Evolutionary conservation across 768 basidiomycete genomes (phyloP).

Genomic region (Bullera alba): DNA sequence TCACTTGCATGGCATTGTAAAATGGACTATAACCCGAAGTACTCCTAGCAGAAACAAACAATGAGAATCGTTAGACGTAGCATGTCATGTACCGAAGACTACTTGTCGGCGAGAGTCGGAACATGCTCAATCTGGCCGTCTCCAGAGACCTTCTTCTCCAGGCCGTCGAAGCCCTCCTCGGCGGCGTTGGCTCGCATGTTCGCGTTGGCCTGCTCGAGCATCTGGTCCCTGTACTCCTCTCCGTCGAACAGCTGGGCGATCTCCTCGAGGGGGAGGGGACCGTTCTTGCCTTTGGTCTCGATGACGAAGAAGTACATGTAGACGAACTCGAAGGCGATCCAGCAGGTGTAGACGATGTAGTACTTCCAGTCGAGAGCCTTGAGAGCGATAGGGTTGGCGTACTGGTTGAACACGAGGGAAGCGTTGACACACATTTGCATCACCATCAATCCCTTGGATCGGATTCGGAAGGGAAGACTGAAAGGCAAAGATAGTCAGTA

Average conservation of each 20-base stretch:
- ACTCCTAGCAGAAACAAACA: no score
- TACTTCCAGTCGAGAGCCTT: slow-evolving; percentile 19
- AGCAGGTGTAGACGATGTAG: slow-evolving; percentile 21
- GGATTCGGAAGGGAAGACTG: slow-evolving; percentile 23
- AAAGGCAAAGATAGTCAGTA: neutral
- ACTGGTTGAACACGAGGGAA: slow-evolving; percentile 31
- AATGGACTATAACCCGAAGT: no score
- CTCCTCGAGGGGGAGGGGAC: slow-evolving; percentile 25
- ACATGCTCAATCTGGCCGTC: no score
- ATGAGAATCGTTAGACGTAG: no score
- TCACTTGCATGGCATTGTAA: no score
- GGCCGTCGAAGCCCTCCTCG: neutral
- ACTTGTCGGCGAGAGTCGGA: no score
- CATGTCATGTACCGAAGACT: no score
- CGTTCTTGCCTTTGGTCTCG: slow-evolving; percentile 31
- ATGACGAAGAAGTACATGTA: slow-evolving; percentile 31
- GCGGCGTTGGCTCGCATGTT: neutral
- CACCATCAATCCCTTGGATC: slow-evolving; percentile 32
- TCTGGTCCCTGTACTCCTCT: slow-evolving; percentile 6
- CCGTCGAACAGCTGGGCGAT: slow-evolving; percentile 22
- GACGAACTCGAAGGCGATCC: slow-evolving; percentile 29
- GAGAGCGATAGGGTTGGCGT: slow-evolving; percentile 31
- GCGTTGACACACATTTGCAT: slow-evolving; percentile 20
- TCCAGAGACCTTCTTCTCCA: neutral
- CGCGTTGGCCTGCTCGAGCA: no score